phyloP scores from a whole-genome alignment of 2,329 filamentous ascomycete species.

The Botryotinia globosa region DNA sequence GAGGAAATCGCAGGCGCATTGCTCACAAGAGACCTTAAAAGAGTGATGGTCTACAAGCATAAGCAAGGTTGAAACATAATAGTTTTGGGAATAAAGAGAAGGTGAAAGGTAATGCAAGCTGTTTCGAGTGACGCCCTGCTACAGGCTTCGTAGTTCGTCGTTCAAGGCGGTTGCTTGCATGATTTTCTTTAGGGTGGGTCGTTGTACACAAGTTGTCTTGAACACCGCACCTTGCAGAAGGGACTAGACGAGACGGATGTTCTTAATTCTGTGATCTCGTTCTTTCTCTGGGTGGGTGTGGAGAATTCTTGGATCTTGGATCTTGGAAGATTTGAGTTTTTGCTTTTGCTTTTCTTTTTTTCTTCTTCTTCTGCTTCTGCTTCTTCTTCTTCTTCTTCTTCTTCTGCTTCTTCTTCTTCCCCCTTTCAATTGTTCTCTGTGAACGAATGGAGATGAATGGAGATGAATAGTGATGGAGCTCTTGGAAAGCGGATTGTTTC shows the following conservation, averaged over 20 bases:
- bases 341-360: not conserved
- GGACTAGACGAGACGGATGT: not conserved
- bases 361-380: not conserved
- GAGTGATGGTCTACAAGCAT: slow-evolving; percentile 19
- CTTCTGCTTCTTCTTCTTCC: not conserved
- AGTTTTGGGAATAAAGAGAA: not conserved
- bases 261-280: not conserved
- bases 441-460: no score
- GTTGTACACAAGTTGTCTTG: slow-evolving; percentile 17
- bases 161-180: slow-evolving; percentile 21
- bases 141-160: slow-evolving; percentile 13
- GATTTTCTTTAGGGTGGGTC: slow-evolving; percentile 17
- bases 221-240: slow-evolving; percentile 13
- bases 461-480: not conserved
- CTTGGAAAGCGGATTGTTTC: not conserved
- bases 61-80: slow-evolving; percentile 10
- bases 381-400: not conserved
- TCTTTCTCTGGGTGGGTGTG: not conserved
- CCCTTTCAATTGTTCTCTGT: not conserved
- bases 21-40: slow-evolving; percentile 21
- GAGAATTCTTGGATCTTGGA: not conserved
- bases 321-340: not conserved
- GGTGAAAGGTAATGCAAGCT: slow-evolving; percentile 19
- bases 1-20: slow-evolving; percentile 25
- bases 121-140: slow-evolving; percentile 18